phyloP scores from a whole-genome alignment of 352 stramenopile species.

The Pythium graminicola region DNA sequence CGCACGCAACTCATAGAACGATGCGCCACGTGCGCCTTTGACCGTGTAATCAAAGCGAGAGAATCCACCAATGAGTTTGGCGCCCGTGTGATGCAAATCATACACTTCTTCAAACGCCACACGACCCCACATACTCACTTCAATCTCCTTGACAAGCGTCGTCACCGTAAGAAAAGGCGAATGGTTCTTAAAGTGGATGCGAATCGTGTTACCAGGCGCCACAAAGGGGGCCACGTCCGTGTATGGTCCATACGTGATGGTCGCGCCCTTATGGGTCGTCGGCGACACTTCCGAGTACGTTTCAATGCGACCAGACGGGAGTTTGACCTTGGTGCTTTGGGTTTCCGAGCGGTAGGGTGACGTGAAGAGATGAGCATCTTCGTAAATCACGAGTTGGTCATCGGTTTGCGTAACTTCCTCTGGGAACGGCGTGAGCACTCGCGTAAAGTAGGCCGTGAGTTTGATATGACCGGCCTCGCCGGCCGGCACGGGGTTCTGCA shows the following conservation, averaged over 20 bases:
- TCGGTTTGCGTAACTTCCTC: constrained; percentile 72
- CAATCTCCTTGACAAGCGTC: constrained; percentile 77
- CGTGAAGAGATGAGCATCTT: constrained; percentile 53
- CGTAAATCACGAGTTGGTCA: constrained; percentile 80
- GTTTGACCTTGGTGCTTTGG: constrained; percentile 83
- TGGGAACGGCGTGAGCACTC: constrained; percentile 71
- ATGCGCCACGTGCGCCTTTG: constrained; percentile 54
- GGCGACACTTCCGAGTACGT: constrained; percentile 54
- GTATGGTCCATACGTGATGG: constrained; percentile 77
- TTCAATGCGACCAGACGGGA: constrained; percentile 68
- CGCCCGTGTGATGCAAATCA: constrained; percentile 80
- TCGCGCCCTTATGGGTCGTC: constrained; percentile 60
- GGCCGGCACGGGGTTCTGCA: constrained; percentile 49
- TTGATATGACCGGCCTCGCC: constrained; percentile 58
- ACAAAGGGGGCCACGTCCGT: constrained; percentile 45
- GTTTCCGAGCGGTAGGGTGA: constrained; percentile 71
- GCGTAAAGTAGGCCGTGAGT: constrained; percentile 72
- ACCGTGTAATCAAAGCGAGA: constrained; percentile 81
- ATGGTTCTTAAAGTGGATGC: constrained; percentile 85
- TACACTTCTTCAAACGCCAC: constrained; percentile 86
- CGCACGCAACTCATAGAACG: constrained; percentile 70
- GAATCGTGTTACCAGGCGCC: constrained; percentile 29
- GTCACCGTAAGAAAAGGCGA: constrained; percentile 81
- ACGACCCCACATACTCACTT: constrained; percentile 88
- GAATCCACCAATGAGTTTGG: constrained; percentile 79